A percentile compares a stretch with the other conserved stretches of the same genome.
These are phyloP conservation scores for Nemania bipapillata DNA, from an alignment of 2,329 filamentous ascomycete genomes.

Conservation along the genomic window DNA sequence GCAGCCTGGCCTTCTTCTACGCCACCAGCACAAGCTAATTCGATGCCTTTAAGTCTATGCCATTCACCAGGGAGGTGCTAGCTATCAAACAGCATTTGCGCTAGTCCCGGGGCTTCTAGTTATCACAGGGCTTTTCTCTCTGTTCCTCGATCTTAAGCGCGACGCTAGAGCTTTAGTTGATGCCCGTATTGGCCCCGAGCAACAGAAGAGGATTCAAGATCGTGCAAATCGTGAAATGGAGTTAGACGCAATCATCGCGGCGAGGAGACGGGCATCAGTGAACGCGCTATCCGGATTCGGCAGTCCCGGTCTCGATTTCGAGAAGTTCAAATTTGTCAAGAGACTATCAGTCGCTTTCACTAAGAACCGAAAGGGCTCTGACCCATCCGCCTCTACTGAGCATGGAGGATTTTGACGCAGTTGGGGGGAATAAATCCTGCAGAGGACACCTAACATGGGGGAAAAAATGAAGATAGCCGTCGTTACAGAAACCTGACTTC, in stretches of 20 bases:
- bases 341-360: slow-evolving; percentile 43
- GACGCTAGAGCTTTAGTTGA: slow-evolving; percentile 62
- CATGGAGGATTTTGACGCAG: slow-evolving; percentile 41
- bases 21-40: slow-evolving; percentile 8
- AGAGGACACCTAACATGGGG: slow-evolving; percentile 16
- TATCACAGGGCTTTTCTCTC: slow-evolving; percentile 60
- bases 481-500: not conserved
- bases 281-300: slow-evolving; percentile 12
- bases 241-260: slow-evolving; percentile 55
- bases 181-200: slow-evolving; percentile 51
- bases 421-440: slow-evolving; percentile 17
- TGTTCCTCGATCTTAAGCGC: slow-evolving; percentile 60
- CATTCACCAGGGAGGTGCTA: slow-evolving; percentile 68
- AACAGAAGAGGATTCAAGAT: slow-evolving; percentile 51
- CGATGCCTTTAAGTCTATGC: slow-evolving; percentile 64
- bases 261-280: slow-evolving; percentile 43
- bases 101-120: slow-evolving; percentile 68
- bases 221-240: slow-evolving; percentile 58
- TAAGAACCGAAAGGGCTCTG: slow-evolving; percentile 42
- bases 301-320: slow-evolving; percentile 26
- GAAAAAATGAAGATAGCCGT: slow-evolving; percentile 7
- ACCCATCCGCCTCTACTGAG: slow-evolving; percentile 39
- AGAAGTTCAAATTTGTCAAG: slow-evolving; percentile 43
- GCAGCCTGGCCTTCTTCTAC: not conserved
- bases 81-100: slow-evolving; percentile 71